phyloP scores from a whole-genome alignment of 805 yeast species.

The Candida maltosa region DNA sequence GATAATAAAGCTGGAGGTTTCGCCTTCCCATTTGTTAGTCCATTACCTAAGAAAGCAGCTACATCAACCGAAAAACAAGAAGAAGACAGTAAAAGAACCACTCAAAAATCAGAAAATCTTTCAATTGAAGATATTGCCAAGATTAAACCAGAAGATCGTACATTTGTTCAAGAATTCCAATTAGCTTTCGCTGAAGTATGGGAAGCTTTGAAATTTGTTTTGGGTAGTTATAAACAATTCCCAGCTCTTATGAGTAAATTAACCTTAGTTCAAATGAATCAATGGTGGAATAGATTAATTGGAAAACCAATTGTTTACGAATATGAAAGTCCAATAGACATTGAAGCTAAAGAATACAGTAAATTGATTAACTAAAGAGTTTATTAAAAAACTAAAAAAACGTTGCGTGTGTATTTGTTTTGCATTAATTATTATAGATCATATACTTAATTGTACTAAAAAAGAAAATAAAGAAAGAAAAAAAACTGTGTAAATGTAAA shows the following conservation, averaged over 20 bases:
- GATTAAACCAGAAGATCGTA: constrained; percentile 5
- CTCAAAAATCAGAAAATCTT: background rate
- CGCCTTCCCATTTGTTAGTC: constrained; percentile 33
- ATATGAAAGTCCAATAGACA: constrained; percentile 9
- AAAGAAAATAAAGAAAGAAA: too few species aligned
- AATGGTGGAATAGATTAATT: constrained; percentile 71
- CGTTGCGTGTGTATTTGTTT: too few species aligned
- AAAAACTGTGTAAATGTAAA: too few species aligned
- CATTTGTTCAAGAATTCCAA: constrained; percentile 42
- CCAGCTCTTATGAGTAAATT: constrained; percentile 61
- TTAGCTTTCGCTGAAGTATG: constrained; percentile 50
- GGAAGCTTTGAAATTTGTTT: constrained; percentile 63
- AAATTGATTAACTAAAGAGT: constrained; percentile 5
- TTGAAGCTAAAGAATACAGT: constrained; percentile 8
- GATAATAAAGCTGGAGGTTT: constrained; percentile 22
- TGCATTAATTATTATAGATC: too few species aligned
- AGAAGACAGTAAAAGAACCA: background rate
- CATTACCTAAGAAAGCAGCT: background rate
- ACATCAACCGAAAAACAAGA: background rate
- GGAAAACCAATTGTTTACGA: constrained; percentile 45
- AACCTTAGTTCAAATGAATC: constrained; percentile 44
- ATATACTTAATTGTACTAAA: too few species aligned
- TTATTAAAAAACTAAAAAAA: background rate
- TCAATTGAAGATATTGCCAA: constrained; percentile 4
- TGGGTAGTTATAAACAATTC: constrained; percentile 61